A percentile compares a stretch with the other conserved stretches of the same genome.
These are phyloP conservation scores for Pulchroboletus neoregius DNA, from an alignment of 1,284 basidiomycete genomes.

Conservation along the genomic window DNA sequence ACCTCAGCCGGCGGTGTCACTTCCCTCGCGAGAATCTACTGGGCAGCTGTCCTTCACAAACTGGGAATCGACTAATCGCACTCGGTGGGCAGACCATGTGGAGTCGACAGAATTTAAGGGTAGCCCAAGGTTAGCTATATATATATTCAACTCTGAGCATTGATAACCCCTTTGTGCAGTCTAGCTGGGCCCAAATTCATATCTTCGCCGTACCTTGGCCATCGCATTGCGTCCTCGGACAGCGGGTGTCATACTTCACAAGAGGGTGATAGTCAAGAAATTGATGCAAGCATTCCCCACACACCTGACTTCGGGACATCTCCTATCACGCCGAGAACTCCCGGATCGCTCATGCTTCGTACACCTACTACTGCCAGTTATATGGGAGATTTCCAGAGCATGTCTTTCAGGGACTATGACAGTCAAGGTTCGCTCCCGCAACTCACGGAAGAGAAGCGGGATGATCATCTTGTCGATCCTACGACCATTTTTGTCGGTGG, in stretches of 20 bases:
- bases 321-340: slow-evolving; percentile 48
- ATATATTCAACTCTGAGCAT: neutral
- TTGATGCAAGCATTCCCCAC: slow-evolving; percentile 39
- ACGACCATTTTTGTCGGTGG: slow-evolving; percentile 73
- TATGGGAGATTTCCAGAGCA: slow-evolving; percentile 32
- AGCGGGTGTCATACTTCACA: slow-evolving; percentile 8
- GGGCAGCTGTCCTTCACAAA: slow-evolving; percentile 28
- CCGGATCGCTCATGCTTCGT: slow-evolving; percentile 42
- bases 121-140: slow-evolving; percentile 15
- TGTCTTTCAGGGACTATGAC: slow-evolving; percentile 26
- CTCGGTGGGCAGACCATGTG: slow-evolving; percentile 20
- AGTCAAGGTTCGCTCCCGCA: slow-evolving; percentile 20
- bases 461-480: slow-evolving; percentile 50
- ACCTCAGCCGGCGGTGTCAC: slow-evolving; percentile 19
- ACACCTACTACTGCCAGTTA: slow-evolving; percentile 41
- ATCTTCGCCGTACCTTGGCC: slow-evolving; percentile 17
- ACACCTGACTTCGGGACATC: slow-evolving; percentile 47
- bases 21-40: slow-evolving; percentile 31
- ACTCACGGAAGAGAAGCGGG: slow-evolving; percentile 13
- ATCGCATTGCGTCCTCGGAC: slow-evolving; percentile 12
- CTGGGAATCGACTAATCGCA: slow-evolving; percentile 27
- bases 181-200: slow-evolving; percentile 5
- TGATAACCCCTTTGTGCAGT: slow-evolving; percentile 15
- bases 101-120: slow-evolving; percentile 15
- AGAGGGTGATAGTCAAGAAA: slow-evolving; percentile 30